A percentile compares a stretch with the other conserved stretches of the same genome.
phyloP scores from a whole-genome alignment of 2,329 filamentous ascomycete species.

The Ascochyta pisi region DNA sequence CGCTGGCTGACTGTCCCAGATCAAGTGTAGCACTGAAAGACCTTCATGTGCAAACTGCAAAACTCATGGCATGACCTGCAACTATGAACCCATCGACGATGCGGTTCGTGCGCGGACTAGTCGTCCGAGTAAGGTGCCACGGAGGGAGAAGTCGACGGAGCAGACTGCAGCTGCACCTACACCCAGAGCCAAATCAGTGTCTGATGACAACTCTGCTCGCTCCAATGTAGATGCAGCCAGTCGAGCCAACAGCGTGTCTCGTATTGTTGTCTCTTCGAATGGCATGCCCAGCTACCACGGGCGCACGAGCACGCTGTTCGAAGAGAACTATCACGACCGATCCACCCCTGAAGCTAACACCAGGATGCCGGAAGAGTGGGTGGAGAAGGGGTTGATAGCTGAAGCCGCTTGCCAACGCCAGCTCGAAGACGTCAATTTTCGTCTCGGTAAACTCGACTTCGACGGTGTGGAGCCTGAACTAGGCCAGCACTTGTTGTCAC shows the following conservation, averaged over 20 bases:
- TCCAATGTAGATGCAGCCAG: slow-evolving; percentile 8
- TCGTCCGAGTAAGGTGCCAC: slow-evolving; percentile 28
- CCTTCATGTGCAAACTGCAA: slow-evolving; percentile 57
- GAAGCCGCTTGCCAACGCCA: slow-evolving; percentile 59
- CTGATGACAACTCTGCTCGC: slow-evolving; percentile 8
- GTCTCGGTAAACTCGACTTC: slow-evolving; percentile 59
- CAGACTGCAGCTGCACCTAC: neutral
- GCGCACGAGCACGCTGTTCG: slow-evolving; percentile 58
- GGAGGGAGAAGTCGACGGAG: slow-evolving; percentile 13
- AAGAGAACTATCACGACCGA: slow-evolving; percentile 45
- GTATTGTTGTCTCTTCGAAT: slow-evolving; percentile 52
- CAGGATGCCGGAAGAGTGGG: slow-evolving; percentile 48
- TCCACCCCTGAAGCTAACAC: slow-evolving; percentile 23
- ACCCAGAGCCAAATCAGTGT: neutral
- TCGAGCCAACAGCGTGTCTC: slow-evolving; percentile 39
- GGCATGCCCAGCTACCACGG: slow-evolving; percentile 57
- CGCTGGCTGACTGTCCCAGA: slow-evolving; percentile 39
- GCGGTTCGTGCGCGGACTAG: slow-evolving; percentile 16
- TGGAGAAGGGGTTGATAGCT: slow-evolving; percentile 56
- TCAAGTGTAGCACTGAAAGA: slow-evolving; percentile 58
- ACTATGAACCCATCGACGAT: slow-evolving; percentile 49
- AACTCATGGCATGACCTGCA: slow-evolving; percentile 55
- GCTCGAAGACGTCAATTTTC: slow-evolving; percentile 58
- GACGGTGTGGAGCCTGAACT: slow-evolving; percentile 62
- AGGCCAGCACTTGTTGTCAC: slow-evolving; percentile 58